Evolutionary conservation across 805 yeast genomes (phyloP).

Genomic region (Candida parachauliodes): DNA sequence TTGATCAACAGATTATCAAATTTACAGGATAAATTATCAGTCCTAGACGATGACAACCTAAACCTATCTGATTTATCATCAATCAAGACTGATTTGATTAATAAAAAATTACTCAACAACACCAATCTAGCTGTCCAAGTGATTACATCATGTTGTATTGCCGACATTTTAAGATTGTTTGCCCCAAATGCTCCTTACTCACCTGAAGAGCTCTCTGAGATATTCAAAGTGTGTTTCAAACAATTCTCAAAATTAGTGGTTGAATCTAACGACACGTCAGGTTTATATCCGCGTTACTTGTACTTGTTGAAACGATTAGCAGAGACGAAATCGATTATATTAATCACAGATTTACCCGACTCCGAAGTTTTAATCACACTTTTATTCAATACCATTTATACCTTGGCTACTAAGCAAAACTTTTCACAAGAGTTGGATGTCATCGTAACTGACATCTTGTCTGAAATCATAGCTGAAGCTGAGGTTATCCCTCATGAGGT

Average conservation of each 20-base stretch:
- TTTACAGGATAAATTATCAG: conserved; percentile 61
- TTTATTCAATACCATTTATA: conserved; percentile 63
- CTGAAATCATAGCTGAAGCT: conserved; percentile 71
- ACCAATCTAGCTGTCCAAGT: conserved; percentile 69
- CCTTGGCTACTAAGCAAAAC: conserved; percentile 34
- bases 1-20: conserved; percentile 52
- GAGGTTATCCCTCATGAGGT: conserved; percentile 60
- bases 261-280: conserved; percentile 42
- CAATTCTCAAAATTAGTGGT: conserved; percentile 53
- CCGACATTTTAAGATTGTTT: conserved; percentile 70
- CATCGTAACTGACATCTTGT: conserved; percentile 64
- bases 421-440: conserved; percentile 56
- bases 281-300: conserved; percentile 45
- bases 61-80: conserved; percentile 40
- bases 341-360: conserved; percentile 71
- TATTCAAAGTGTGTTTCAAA: conserved; percentile 62
- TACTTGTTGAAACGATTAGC: conserved; percentile 66
- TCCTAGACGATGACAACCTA: conserved; percentile 56
- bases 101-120: conserved; percentile 56
- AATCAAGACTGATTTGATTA: conserved; percentile 51
- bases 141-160: conserved; percentile 64
- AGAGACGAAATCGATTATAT: conserved; percentile 69
- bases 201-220: conserved; percentile 53
- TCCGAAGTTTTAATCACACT: conserved; percentile 50
- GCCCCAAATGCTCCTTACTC: conserved; percentile 93